Percentiles rank a stretch among this genome's conserved stretches.
Conservation (phyloP, 139 green algal genomes). For the Nannochloris sp. region DNA sequence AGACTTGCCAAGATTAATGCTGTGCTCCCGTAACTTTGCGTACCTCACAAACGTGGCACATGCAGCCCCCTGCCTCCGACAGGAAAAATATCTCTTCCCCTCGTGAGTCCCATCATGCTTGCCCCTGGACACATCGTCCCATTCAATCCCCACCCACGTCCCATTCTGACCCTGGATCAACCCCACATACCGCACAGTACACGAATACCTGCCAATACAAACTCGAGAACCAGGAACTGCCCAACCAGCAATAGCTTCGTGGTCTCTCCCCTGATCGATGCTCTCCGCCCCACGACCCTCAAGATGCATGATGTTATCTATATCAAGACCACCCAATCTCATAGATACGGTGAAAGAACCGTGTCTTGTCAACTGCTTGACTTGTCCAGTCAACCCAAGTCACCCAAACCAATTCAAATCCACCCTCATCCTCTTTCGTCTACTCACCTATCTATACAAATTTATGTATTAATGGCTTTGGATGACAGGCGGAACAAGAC, state of each 20-base stretch:
- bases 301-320: too few relatives aligned
- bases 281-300: too few relatives aligned
- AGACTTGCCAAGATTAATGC: slow-evolving; percentile 23
- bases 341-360: too few relatives aligned
- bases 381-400: too few relatives aligned
- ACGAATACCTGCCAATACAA: slow-evolving; percentile 13
- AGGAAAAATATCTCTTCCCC: slow-evolving; percentile 61
- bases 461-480: too few relatives aligned
- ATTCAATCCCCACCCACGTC: slow-evolving; percentile 76
- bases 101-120: slow-evolving; percentile 67
- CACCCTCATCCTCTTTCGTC: too few relatives aligned
- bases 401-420: too few relatives aligned
- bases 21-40: slow-evolving; percentile 32
- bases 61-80: slow-evolving; percentile 1
- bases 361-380: too few relatives aligned
- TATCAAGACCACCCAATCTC: too few relatives aligned
- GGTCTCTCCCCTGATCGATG: too few relatives aligned
- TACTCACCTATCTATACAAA: too few relatives aligned
- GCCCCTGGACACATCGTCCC: slow-evolving; percentile 61
- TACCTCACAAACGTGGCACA: slow-evolving; percentile 58
- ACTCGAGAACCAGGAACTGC: slow-evolving; percentile 1
- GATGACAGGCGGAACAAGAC: too few relatives aligned
- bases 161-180: slow-evolving; percentile 46
- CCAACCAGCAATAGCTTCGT: neutral
- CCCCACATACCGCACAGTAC: slow-evolving; percentile 66